Base-by-base conservation (phyloP, 805 yeast species). In the Candida glaebosa region DNA sequence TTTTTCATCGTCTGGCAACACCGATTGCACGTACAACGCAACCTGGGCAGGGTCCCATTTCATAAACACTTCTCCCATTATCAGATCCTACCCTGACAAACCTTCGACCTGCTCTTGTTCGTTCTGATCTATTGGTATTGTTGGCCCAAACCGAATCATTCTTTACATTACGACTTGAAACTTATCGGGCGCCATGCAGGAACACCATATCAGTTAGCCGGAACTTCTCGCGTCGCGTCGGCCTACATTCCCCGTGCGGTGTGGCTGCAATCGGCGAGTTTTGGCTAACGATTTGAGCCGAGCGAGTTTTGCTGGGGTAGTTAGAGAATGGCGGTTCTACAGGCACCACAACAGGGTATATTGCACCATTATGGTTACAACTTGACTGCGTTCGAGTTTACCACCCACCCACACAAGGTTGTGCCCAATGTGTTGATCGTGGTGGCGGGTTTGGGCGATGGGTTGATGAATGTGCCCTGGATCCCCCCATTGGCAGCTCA, bases 361-460 rank as follows among this genome's bases (percentile, higher is more conserved):
- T 53, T 78, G 5, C 81, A 78, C 49, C 69, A 66, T 31, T 81
- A 75, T 51, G 57, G 66, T 2, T 48, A 57, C 4, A 65, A 65
- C 28, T 51, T 71, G 28, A 74, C 73, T 16, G 85, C 84, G 0
- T 80, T 81, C 50, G 85, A 81, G 52, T 76, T 79, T 47, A 60
- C 60, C 3, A 25, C 45, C 4, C 33, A 28, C n/a, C 37, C 47
- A 3, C 43, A 44, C 45, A 6, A 34, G 38, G 10, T 59, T 5
- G 55, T 64, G 1, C 58, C 65, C 1, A 80, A 85, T 37, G 82
- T 81, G 0, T 50, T 88, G 0, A 51, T 88, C 3, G 83, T 87
- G 52, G 69, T 87, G 31, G 95, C 85, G 7, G 95, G 95, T 0
- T 63, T 87, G 25, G 68, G 76, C 2, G 88, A 85, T 56, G 88